phyloP scores from a whole-genome alignment of 345 rosid species.

The Salix dunnii region DNA sequence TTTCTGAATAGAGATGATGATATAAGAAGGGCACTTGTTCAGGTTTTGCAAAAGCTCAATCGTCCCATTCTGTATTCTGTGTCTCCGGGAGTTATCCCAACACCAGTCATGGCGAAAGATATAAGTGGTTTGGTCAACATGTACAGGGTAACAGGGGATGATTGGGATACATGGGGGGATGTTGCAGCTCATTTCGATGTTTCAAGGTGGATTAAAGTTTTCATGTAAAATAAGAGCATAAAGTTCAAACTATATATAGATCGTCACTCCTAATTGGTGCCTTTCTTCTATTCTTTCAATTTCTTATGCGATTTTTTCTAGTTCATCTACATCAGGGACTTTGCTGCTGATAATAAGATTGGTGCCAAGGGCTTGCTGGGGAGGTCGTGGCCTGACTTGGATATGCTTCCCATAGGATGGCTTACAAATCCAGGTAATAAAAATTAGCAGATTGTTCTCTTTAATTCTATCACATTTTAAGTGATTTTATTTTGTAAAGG shows the following conservation, averaged over 20 bases:
- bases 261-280: not conserved
- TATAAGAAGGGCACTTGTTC: conserved; percentile 17
- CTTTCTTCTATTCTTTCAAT: not conserved
- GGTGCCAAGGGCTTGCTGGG: conserved; percentile 65
- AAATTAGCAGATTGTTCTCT: conserved; percentile 5
- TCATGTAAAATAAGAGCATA: not conserved
- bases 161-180: conserved; percentile 92
- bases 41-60: conserved; percentile 66
- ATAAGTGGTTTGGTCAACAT: conserved; percentile 61
- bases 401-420: conserved; percentile 91
- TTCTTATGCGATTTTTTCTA: not conserved
- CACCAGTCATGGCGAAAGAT: conserved; percentile 72
- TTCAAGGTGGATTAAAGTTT: conserved; percentile 48
- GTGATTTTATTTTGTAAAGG: not conserved
- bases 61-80: conserved; percentile 77
- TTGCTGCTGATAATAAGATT: conserved; percentile 58
- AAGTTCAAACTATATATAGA: conserved; percentile 5
- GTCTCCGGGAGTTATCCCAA: conserved; percentile 85
- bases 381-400: conserved; percentile 89
- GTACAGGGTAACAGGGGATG: conserved; percentile 88
- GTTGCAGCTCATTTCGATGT: conserved; percentile 74
- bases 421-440: conserved; percentile 74
- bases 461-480: not conserved
- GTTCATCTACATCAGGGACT: conserved; percentile 49
- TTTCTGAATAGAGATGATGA: conserved; percentile 11